Evolutionary conservation across 306 rosid species (phyloP).

Genomic region (Clitoria ternatea): DNA sequence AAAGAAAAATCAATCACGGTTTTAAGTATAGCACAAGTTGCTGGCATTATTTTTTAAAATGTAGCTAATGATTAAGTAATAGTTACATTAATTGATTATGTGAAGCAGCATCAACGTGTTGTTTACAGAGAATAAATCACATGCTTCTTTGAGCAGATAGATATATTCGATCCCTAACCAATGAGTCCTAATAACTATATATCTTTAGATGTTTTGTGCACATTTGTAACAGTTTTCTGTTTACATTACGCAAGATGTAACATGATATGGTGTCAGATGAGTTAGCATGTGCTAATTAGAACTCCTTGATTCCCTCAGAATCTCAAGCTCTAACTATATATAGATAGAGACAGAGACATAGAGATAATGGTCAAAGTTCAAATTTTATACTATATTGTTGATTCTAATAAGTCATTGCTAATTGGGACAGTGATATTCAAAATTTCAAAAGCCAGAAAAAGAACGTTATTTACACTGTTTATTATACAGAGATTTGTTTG

Average conservation of each 20-base stretch:
- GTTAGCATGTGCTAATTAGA: slow-evolving; percentile 30
- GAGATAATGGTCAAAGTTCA: slow-evolving; percentile 4
- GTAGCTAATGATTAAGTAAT: neutral
- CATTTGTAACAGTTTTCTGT: slow-evolving; percentile 33
- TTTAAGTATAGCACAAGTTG: slow-evolving; percentile 9
- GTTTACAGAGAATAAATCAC: slow-evolving; percentile 18
- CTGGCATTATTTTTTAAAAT: slow-evolving; percentile 22
- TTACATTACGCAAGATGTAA: slow-evolving; percentile 1
- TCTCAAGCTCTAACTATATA: neutral
- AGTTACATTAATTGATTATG: neutral
- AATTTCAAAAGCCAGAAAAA: neutral
- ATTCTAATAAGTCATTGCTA: too few relatives aligned
- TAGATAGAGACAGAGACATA: neutral
- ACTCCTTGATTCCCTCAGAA: slow-evolving; percentile 23
- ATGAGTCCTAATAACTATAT: too few relatives aligned
- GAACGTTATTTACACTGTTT: neutral
- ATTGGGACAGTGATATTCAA: neutral
- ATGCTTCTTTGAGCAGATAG: slow-evolving; percentile 16
- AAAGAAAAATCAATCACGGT: neutral
- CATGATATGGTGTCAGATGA: slow-evolving; percentile 25
- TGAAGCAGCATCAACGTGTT: neutral
- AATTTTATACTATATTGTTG: neutral
- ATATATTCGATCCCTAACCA: slow-evolving; percentile 22
- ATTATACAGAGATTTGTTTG: neutral
- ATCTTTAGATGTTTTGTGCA: neutral